Evolutionary conservation across 495 filamentous ascomycete species (phyloP), one percentile per base, ranked within the genome.

Genomic region (Jackrogersella multiformis): DNA sequence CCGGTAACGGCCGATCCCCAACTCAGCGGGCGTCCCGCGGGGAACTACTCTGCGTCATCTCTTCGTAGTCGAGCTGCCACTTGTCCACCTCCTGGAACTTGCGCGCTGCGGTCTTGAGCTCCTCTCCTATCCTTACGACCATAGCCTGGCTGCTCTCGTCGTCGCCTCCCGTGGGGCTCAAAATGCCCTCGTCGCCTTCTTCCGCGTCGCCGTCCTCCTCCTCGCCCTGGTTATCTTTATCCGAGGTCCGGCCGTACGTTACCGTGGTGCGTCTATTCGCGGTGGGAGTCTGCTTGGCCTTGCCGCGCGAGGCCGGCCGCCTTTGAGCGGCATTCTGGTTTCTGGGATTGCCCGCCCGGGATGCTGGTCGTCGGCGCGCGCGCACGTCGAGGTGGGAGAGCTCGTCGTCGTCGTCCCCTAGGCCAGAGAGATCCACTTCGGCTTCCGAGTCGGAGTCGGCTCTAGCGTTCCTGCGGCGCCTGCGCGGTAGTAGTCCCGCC

Each of bases 31-130:
- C 79, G 66, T 77, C 72, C 21, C 69, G 58, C 13, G 68, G 64
- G 6, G 77, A 80, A 34, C 77, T 76, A 26, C 71, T 76, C 45
- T 73, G 56, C 16, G 69, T 71, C 24, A 79, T 76, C 61, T 79
- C 79, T 70, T 84, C 81, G 57, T 80, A 84, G 32, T 77, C 76
- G 24, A 84, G 65, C 62, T 82, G 75, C 79, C 79, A 84, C 73
- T 77, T 69, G 49, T 84, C 81, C 24, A 84, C 81, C 67, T 83
- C 81, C 67, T 82, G 77, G 28, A 84, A 84, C 73, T 83, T 83
- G 65, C 79, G 77, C n/a, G 63, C 69, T 24, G 80, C 81, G 16
- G 74, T 72, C 64, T 79, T 76, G 41, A 84, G 68, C 76, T 84
- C 81, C 53, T 79, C 76, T 7, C 70, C 67, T 23, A 70, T 28